phyloP scores from a whole-genome alignment of 345 rosid species.

The Brassica napus region DNA sequence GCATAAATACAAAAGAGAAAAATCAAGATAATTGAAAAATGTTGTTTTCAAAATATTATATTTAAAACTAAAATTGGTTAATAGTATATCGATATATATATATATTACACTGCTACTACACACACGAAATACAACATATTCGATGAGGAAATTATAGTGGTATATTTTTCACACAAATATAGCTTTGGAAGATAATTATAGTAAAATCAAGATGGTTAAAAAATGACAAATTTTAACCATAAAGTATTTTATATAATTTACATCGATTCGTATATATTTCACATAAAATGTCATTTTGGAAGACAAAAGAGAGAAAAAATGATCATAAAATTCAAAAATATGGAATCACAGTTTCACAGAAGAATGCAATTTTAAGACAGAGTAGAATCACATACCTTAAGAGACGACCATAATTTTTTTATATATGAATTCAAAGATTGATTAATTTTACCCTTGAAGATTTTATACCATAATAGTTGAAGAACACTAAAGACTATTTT shows the following conservation, averaged over 20 bases:
- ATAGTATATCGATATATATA: neutral
- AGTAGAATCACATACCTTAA: constrained; percentile 13
- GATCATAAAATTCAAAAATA: neutral
- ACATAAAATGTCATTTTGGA: neutral
- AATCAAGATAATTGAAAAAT: neutral
- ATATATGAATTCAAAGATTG: constrained; percentile 18
- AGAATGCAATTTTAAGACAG: neutral
- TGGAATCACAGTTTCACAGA: constrained; percentile 1
- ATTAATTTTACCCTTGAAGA: constrained; percentile 12
- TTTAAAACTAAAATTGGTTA: neutral
- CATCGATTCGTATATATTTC: neutral
- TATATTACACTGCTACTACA: neutral
- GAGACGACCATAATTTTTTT: constrained; percentile 17
- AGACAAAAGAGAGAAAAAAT: neutral
- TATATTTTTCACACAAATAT: neutral
- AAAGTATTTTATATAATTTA: neutral
- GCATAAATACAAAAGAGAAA: neutral
- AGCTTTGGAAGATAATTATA: neutral
- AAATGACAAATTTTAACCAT: neutral
- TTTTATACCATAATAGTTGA: constrained; percentile 33
- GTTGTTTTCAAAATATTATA: neutral
- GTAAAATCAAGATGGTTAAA: neutral
- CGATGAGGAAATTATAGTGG: neutral
- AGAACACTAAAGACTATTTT: neutral
- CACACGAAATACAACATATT: neutral